These are phyloP conservation scores for Podila horticola DNA, from an alignment of 192 early-diverging fungal species.

Conservation along the genomic window DNA sequence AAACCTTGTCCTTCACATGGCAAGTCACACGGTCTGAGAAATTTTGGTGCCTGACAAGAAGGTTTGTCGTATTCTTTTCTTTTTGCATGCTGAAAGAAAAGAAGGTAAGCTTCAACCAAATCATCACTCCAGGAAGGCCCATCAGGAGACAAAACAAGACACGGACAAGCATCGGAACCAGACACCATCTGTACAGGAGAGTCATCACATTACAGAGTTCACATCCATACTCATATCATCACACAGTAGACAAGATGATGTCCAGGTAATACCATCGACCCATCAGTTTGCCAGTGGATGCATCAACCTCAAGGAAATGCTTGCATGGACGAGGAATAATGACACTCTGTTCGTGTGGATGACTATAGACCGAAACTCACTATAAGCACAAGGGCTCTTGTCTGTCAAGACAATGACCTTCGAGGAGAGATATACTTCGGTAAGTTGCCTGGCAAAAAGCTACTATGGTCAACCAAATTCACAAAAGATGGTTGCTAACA, in stretches of 20 bases:
- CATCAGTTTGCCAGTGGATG: background rate
- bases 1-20: no score
- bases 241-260: slow-evolving; percentile 31
- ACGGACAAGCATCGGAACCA: no score
- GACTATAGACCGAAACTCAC: slow-evolving; percentile 32
- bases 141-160: no score
- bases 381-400: slow-evolving; percentile 51
- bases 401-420: slow-evolving; percentile 66
- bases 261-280: slow-evolving; percentile 14
- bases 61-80: no score
- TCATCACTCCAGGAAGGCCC: no score
- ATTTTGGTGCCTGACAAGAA: no score
- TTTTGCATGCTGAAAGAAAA: no score
- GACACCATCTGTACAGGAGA: no score
- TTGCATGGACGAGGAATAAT: background rate
- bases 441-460: slow-evolving; percentile 6
- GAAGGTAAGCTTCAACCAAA: no score
- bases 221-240: background rate
- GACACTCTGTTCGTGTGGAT: background rate
- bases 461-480: background rate
- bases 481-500: background rate
- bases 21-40: no score
- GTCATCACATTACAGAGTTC: no score
- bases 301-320: background rate
- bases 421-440: slow-evolving; percentile 61